These are phyloP conservation scores for Arthonia radiata DNA, from an alignment of 495 filamentous ascomycete genomes.

Conservation along the genomic window DNA sequence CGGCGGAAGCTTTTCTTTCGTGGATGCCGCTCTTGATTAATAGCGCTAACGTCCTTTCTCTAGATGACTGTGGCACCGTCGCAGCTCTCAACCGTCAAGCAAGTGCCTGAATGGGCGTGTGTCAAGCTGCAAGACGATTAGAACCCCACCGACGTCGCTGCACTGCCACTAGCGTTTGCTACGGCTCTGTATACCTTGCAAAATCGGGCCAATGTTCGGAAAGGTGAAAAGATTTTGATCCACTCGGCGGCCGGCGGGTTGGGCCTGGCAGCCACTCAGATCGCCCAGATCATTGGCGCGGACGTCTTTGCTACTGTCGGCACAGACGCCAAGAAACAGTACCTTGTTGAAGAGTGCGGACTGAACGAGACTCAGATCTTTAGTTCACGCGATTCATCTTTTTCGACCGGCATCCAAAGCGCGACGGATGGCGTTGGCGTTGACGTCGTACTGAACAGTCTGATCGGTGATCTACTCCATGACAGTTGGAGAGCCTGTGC, in stretches of 20 bases:
- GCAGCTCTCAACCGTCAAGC: too few species aligned
- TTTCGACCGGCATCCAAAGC: constrained; percentile 21
- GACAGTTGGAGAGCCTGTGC: constrained; percentile 24
- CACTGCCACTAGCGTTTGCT: too few species aligned
- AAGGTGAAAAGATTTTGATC: constrained; percentile 21
- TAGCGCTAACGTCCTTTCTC: too few species aligned
- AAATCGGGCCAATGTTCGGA: too few species aligned
- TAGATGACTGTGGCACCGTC: too few species aligned
- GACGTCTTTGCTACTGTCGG: constrained; percentile 34
- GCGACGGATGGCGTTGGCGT: constrained; percentile 29
- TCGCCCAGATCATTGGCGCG: constrained; percentile 29
- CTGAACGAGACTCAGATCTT: constrained; percentile 31
- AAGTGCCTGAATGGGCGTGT: too few species aligned
- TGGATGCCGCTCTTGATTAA: too few species aligned
- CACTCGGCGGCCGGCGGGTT: constrained; percentile 24
- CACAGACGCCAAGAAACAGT: constrained; percentile 22
- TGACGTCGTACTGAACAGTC: constrained; percentile 29
- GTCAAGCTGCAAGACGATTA: too few species aligned
- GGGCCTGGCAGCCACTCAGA: constrained; percentile 32
- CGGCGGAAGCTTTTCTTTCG: too few species aligned
- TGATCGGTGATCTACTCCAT: constrained; percentile 15
- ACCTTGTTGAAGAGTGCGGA: constrained; percentile 22
- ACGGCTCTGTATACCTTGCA: too few species aligned
- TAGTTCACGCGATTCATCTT: constrained; percentile 14
- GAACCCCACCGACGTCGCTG: too few species aligned